phyloP scores from a whole-genome alignment of 257 asterid genomes.

The Eucommia ulmoides region DNA sequence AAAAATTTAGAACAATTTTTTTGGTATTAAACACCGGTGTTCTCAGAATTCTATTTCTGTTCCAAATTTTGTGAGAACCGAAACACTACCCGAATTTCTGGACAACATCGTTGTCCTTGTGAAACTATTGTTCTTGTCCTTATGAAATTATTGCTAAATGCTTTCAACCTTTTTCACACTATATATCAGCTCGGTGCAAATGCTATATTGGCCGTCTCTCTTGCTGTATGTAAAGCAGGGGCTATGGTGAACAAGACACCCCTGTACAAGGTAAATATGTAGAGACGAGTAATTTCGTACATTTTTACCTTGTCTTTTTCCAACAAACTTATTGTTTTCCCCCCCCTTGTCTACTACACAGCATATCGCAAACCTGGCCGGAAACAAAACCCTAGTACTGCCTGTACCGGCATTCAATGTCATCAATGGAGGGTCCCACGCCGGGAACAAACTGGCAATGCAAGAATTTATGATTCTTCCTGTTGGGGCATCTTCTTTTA shows the following conservation, averaged over 20 bases:
- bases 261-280: conserved; percentile 53
- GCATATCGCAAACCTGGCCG: conserved; percentile 97
- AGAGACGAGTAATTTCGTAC: no score
- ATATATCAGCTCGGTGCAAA: conserved; percentile 98
- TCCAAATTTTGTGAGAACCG: no score
- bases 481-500: conserved; percentile 81
- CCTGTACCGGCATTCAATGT: conserved; percentile 99
- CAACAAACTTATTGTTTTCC: background rate
- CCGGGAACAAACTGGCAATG: conserved; percentile 99
- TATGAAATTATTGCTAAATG: no score
- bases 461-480: conserved; percentile 99
- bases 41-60: no score
- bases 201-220: conserved; percentile 93
- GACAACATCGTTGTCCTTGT: no score
- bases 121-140: no score
- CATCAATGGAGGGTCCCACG: conserved; percentile 97
- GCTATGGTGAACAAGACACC: conserved; percentile 70
- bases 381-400: conserved; percentile 85
- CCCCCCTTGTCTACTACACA: conserved; percentile 13
- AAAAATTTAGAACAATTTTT: no score
- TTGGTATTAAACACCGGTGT: no score
- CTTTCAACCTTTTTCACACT: no score
- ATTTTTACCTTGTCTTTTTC: background rate
- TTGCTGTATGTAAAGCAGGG: conserved; percentile 94
- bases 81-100: no score